Conservation (phyloP, 352 stramenopile genomes). For the Globisporangium orthogonon region DNA sequence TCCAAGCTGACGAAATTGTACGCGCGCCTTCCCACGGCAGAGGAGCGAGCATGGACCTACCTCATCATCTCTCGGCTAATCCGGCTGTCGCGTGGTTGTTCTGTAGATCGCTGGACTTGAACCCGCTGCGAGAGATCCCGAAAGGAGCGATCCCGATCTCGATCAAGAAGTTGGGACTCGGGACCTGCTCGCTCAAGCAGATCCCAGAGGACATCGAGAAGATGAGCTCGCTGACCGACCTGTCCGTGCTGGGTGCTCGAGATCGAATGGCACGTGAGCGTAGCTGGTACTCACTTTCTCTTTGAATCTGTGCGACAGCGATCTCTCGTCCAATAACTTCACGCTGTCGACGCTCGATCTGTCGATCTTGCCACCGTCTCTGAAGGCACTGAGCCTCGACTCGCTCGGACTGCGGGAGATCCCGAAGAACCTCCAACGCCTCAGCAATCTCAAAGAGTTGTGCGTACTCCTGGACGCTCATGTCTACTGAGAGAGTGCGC, state of each 20-base stretch:
- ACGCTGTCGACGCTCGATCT: too few relatives aligned
- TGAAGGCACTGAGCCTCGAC: constrained; percentile 1
- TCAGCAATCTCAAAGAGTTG: background rate
- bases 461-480: too few relatives aligned
- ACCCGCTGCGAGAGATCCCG: background rate
- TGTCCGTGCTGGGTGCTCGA: background rate
- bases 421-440: background rate
- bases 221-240: background rate
- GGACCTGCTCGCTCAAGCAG: background rate
- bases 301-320: too few relatives aligned
- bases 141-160: constrained; percentile 2
- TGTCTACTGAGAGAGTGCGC: too few relatives aligned
- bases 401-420: constrained; percentile 2
- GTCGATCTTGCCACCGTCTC: background rate
- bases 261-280: too few relatives aligned
- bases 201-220: constrained; percentile 2
- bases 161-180: background rate
- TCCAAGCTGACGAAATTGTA: constrained; percentile 1
- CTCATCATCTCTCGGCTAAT: too few relatives aligned
- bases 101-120: background rate
- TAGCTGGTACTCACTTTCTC: too few relatives aligned
- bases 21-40: background rate
- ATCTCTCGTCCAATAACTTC: too few relatives aligned
- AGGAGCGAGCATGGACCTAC: too few relatives aligned
- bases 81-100: too few relatives aligned